Base-by-base conservation (phyloP, 371 early-diverging fungal species). In the Rhizopus microsporus region DNA sequence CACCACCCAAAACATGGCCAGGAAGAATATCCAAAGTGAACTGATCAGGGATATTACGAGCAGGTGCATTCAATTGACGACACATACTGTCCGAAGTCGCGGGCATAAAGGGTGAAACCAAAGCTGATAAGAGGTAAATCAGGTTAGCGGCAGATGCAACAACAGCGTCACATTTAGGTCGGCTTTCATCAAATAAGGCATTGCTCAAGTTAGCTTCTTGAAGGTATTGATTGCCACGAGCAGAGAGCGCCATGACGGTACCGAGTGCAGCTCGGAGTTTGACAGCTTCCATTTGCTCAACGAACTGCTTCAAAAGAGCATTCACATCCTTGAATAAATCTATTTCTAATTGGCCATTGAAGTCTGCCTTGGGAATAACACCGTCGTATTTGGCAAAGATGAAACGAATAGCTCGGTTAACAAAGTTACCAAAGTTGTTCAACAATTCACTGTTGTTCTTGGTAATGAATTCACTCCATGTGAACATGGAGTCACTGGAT, bases 381-480 rank as follows among this genome's bases (percentile, higher is more conserved):
- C 88, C 79, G 30, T 89, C 89, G 71, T 93, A 94, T 71, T 96
- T 98, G 47, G 93, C 77, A 51, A 80, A 68, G 39, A 95, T 81
- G 79, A 96, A 99, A 76, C 97, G 97, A 74, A 99, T 83, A 29
- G 94, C 91, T 63, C 99, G 91, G 82, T 99, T 99, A 67, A 95
- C 93, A 77, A 99, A 93, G 89, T 99, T 99, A 60, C 99, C 99
- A 12, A 99, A 69, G 75, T 98, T 99, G 58, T 94, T 94, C 42
- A 99, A 84, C 47, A 99, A 83, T 79, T 99, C 99, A 66, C 81
- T 86, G 83, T 98, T 98, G 83, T 97, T 96, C 68, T 92, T 90
- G 9, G 91, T 78, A 47, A 93, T 90, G 63, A 99, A 98, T 54
- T 95, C 97, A 54, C 78, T 81, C 97, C 99, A 98, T 3, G 93